These are phyloP conservation scores for Scheffersomyces stambukii DNA, from an alignment of 1,139 yeast genomes.

Conservation along the genomic window DNA sequence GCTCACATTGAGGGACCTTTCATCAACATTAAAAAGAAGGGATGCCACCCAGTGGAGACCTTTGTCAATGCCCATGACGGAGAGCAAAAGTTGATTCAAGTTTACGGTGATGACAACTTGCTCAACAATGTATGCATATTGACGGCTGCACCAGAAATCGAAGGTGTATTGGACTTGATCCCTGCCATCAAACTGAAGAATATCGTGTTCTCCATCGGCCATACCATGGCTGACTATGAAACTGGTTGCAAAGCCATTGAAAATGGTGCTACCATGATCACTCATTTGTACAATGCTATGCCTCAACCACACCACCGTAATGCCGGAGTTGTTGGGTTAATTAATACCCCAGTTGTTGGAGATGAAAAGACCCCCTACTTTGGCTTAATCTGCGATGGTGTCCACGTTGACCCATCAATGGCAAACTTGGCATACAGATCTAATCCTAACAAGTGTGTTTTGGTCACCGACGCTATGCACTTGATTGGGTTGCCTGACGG, in stretches of 20 bases:
- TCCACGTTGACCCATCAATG: constrained; percentile 60
- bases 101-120: constrained; percentile 39
- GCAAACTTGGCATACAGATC: constrained; percentile 51
- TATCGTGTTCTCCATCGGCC: constrained; percentile 54
- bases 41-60: constrained; percentile 62
- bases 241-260: constrained; percentile 48
- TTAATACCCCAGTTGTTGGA: constrained; percentile 35
- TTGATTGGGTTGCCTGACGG: constrained; percentile 52
- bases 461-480: constrained; percentile 64
- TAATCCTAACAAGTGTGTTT: constrained; percentile 51
- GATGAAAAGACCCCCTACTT: constrained; percentile 41
- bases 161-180: constrained; percentile 49
- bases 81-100: constrained; percentile 29
- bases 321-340: constrained; percentile 55
- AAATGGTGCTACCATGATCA: constrained; percentile 56
- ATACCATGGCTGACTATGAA: constrained; percentile 47
- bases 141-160: constrained; percentile 62
- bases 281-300: constrained; percentile 67
- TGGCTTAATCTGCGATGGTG: constrained; percentile 60
- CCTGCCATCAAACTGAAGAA: constrained; percentile 32
- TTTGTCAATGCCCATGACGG: constrained; percentile 45
- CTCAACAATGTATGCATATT: constrained; percentile 45
- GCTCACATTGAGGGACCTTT: constrained; percentile 69
- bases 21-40: constrained; percentile 51
- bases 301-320: constrained; percentile 64